Percentiles rank a stretch among this genome's conserved stretches.
These are phyloP conservation scores for Gonapodya prolifera DNA, from an alignment of 192 early-diverging fungal species.

Conservation along the genomic window DNA sequence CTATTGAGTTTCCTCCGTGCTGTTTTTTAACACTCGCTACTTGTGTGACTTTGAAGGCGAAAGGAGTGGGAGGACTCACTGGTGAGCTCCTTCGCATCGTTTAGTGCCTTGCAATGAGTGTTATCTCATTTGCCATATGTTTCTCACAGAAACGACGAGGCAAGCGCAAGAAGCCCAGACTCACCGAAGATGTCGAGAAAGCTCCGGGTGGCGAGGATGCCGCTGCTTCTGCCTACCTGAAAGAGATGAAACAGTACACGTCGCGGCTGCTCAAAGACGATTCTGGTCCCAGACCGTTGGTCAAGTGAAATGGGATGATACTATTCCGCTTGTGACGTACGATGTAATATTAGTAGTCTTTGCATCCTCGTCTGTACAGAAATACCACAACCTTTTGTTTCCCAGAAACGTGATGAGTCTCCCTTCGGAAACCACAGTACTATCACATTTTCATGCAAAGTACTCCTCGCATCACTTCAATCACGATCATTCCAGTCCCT, in stretches of 20 bases:
- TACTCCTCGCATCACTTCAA: background rate
- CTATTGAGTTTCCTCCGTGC: too few species aligned
- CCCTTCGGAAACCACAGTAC: background rate
- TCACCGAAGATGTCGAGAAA: background rate
- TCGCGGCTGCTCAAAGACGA: background rate
- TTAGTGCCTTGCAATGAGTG: background rate
- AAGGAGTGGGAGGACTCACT: background rate
- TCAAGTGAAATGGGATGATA: background rate
- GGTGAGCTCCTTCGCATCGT: background rate
- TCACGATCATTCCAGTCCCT: background rate
- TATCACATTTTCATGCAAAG: too few species aligned
- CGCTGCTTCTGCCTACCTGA: background rate
- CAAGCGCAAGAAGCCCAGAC: background rate
- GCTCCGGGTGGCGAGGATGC: background rate
- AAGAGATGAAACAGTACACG: background rate
- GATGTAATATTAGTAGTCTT: too few species aligned
- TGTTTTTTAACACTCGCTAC: too few species aligned
- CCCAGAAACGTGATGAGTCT: background rate
- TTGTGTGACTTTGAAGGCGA: background rate
- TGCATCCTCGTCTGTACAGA: background rate
- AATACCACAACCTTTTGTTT: background rate
- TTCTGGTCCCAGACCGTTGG: background rate
- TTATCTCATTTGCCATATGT: too few species aligned
- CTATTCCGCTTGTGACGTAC: too few species aligned
- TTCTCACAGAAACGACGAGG: background rate